These are phyloP conservation scores for Talaromyces sp. DNA, from an alignment of 2,329 filamentous ascomycete genomes.

Conservation along the genomic window DNA sequence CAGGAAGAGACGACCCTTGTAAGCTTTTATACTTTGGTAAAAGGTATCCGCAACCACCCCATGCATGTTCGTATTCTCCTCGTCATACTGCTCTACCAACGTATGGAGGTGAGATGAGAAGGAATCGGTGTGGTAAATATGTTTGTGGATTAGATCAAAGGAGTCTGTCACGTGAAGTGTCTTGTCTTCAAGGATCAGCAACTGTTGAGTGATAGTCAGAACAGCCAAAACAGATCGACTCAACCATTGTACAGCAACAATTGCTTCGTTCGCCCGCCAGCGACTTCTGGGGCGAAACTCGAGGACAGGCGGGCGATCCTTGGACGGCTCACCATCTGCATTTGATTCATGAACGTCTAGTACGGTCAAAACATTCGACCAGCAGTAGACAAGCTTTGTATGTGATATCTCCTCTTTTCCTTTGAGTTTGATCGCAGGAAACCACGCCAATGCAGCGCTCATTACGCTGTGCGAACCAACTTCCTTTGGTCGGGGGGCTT, in stretches of 20 bases:
- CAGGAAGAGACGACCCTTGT: slow-evolving; percentile 89
- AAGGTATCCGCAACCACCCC: slow-evolving; percentile 96
- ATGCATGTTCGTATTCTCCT: slow-evolving; percentile 84
- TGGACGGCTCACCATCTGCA: slow-evolving; percentile 56
- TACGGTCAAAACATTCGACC: slow-evolving; percentile 96
- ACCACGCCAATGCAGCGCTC: slow-evolving; percentile 94
- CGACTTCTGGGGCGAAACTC: slow-evolving; percentile 78
- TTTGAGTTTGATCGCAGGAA: slow-evolving; percentile 91
- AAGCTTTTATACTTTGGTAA: slow-evolving; percentile 94
- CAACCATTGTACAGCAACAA: slow-evolving; percentile 95
- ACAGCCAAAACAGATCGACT: slow-evolving; percentile 89
- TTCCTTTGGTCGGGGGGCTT: slow-evolving; percentile 86
- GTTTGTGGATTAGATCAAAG: slow-evolving; percentile 85
- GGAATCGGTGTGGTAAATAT: slow-evolving; percentile 86
- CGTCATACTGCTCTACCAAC: slow-evolving; percentile 83
- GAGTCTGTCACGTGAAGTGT: slow-evolving; percentile 89
- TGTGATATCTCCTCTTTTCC: slow-evolving; percentile 65
- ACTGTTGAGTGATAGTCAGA: slow-evolving; percentile 86
- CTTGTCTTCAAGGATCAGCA: slow-evolving; percentile 88
- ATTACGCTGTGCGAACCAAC: slow-evolving; percentile 84
- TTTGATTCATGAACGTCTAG: slow-evolving; percentile 77
- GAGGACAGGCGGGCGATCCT: slow-evolving; percentile 73
- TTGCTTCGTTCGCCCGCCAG: slow-evolving; percentile 92
- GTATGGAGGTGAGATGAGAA: slow-evolving; percentile 83
- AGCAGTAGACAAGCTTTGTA: slow-evolving; percentile 90